These are phyloP conservation scores for Lichtheimia ramosa DNA, from an alignment of 371 early-diverging fungal genomes.

Conservation along the genomic window DNA sequence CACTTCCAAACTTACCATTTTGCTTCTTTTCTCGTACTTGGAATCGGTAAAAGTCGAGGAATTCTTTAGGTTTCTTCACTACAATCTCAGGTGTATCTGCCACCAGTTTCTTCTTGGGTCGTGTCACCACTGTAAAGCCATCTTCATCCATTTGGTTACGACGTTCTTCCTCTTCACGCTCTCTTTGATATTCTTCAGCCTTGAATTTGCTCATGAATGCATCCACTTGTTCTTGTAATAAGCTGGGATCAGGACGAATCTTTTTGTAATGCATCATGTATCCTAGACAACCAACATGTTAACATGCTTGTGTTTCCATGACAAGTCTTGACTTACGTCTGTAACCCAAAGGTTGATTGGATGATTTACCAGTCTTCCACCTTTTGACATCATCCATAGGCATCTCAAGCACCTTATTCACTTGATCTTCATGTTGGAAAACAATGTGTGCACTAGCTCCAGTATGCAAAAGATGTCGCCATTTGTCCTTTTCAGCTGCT, in stretches of 20 bases:
- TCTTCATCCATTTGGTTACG: slow-evolving; percentile 91
- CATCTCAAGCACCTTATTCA: slow-evolving; percentile 66
- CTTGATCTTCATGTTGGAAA: slow-evolving; percentile 64
- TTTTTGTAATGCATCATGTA: slow-evolving; percentile 45
- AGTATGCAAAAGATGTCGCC: slow-evolving; percentile 43
- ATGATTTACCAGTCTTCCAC: slow-evolving; percentile 54
- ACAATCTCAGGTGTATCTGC: slow-evolving; percentile 63
- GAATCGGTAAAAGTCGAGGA: slow-evolving; percentile 92
- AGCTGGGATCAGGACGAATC: slow-evolving; percentile 55
- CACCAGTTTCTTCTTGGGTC: slow-evolving; percentile 61
- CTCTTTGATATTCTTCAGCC: slow-evolving; percentile 73
- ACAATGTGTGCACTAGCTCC: slow-evolving; percentile 80
- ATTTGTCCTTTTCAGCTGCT: slow-evolving; percentile 15
- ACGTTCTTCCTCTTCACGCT: slow-evolving; percentile 58
- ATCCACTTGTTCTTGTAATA: slow-evolving; percentile 68
- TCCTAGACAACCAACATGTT: slow-evolving; percentile 19
- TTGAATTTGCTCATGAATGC: slow-evolving; percentile 79
- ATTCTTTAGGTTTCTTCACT: slow-evolving; percentile 41
- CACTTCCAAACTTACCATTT: slow-evolving; percentile 62
- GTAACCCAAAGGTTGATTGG: slow-evolving; percentile 54
- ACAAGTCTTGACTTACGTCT: slow-evolving; percentile 37
- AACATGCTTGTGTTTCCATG: not conserved
- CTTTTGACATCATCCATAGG: slow-evolving; percentile 51
- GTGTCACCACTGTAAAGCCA: slow-evolving; percentile 87
- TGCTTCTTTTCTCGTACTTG: slow-evolving; percentile 90